phyloP scores from a whole-genome alignment of 2,329 filamentous ascomycete species.

The Colletotrichum chrysophilum region DNA sequence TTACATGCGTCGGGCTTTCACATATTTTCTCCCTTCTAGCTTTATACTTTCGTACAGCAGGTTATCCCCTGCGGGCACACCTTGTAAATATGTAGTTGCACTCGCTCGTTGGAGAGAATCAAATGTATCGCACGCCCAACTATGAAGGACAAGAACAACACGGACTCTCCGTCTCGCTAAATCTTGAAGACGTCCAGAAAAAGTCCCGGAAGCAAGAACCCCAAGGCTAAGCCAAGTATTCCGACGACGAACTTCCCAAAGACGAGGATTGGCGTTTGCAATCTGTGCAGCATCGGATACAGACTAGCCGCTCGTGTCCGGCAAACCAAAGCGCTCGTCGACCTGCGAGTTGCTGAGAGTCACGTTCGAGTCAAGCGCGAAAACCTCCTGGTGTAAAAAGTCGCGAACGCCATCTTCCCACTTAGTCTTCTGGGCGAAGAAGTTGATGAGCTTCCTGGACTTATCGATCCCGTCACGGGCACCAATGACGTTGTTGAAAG shows the following conservation, averaged over 20 bases:
- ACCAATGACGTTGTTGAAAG: neutral
- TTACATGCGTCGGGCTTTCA: neutral
- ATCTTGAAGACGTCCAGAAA: neutral
- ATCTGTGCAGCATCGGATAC: rapidly evolving
- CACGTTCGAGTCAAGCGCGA: neutral
- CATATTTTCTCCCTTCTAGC: neutral
- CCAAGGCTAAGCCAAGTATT: neutral
- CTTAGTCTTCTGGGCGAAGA: neutral
- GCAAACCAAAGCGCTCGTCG: neutral
- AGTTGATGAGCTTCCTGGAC: neutral
- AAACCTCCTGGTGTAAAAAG: neutral
- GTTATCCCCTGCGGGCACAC: neutral
- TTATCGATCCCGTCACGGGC: neutral
- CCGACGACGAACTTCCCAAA: rapidly evolving
- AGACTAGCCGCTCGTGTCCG: neutral
- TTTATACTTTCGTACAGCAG: neutral
- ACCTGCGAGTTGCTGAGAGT: neutral
- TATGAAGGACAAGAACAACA: neutral
- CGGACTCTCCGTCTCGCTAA: no score
- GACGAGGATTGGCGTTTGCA: neutral
- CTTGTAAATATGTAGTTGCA: neutral
- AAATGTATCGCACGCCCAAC: rapidly evolving
- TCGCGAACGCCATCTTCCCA: neutral
- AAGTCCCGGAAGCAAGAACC: rapidly evolving
- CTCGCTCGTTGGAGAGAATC: rapidly evolving